Evolutionary conservation across 176 grass and related monocot species (phyloP).

Genomic region (maize (Zea mays)): DNA sequence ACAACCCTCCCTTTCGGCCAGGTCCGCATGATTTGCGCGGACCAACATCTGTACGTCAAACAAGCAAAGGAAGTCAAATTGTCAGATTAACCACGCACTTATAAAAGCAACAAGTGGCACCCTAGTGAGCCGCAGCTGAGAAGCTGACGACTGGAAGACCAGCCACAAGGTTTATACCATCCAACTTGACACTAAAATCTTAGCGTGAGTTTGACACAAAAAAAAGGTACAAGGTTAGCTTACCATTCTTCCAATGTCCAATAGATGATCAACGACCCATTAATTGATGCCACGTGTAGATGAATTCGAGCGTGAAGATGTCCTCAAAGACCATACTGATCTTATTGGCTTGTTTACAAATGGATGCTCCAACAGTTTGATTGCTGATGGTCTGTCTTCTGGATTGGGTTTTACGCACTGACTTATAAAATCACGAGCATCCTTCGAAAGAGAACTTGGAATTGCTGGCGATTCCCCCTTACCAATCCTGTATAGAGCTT

Average conservation of each 20-base stretch:
- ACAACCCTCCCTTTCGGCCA: constrained; percentile 9
- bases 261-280: constrained; percentile 19
- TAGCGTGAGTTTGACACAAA: background rate
- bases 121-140: background rate
- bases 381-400: constrained; percentile 61
- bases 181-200: background rate
- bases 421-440: constrained; percentile 75
- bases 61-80: constrained; percentile 7
- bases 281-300: constrained; percentile 22
- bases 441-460: constrained; percentile 51
- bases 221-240: constrained; percentile 15
- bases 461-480: constrained; percentile 55
- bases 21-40: constrained; percentile 32
- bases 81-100: constrained; percentile 40
- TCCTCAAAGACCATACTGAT: constrained; percentile 51
- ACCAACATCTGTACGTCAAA: constrained; percentile 42
- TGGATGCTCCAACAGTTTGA: constrained; percentile 67
- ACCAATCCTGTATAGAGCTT: constrained; percentile 72
- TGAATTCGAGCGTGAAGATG: constrained; percentile 46
- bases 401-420: constrained; percentile 64
- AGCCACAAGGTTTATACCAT: background rate
- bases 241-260: constrained; percentile 41
- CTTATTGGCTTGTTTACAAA: constrained; percentile 61
- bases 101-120: constrained; percentile 22
- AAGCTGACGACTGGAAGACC: background rate